These are phyloP conservation scores for Diaporthe sp. DNA, from an alignment of 2,329 filamentous ascomycete species.

Conservation along the genomic window DNA sequence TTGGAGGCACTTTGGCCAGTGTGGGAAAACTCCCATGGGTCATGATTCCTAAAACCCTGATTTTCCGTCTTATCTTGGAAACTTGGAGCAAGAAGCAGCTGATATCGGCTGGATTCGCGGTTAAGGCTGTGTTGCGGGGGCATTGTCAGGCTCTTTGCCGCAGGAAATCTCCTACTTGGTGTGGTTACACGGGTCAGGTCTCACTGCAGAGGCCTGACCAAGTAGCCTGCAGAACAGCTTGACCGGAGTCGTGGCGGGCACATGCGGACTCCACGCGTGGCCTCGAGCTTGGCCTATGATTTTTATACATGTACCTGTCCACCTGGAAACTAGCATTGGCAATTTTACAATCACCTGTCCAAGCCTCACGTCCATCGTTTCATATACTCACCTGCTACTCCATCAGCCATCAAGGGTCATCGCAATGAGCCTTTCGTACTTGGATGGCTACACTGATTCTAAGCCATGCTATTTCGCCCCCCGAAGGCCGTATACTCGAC, in stretches of 20 bases:
- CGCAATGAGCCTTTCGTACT: not conserved
- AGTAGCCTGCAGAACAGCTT: not conserved
- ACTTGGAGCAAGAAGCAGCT: not conserved
- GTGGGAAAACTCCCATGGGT: not conserved
- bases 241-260: not conserved
- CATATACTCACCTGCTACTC: not conserved
- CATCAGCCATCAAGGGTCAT: not conserved
- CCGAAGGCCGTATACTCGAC: not conserved
- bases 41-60: not conserved
- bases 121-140: conserved; percentile 1
- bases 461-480: conserved; percentile 5
- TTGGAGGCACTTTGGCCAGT: not conserved
- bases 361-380: not conserved
- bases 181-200: not conserved
- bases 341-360: not conserved
- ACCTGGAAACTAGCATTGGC: not conserved
- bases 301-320: conserved; percentile 7
- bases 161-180: not conserved
- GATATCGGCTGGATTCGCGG: not conserved
- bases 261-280: not conserved
- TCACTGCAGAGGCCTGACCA: not conserved
- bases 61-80: not conserved
- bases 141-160: not conserved
- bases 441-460: conserved; percentile 3
- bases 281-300: not conserved